Percentiles rank a stretch among this genome's conserved stretches.
These are phyloP conservation scores for Lindgomyces ingoldianus DNA, from an alignment of 495 filamentous ascomycete genomes.

Conservation along the genomic window DNA sequence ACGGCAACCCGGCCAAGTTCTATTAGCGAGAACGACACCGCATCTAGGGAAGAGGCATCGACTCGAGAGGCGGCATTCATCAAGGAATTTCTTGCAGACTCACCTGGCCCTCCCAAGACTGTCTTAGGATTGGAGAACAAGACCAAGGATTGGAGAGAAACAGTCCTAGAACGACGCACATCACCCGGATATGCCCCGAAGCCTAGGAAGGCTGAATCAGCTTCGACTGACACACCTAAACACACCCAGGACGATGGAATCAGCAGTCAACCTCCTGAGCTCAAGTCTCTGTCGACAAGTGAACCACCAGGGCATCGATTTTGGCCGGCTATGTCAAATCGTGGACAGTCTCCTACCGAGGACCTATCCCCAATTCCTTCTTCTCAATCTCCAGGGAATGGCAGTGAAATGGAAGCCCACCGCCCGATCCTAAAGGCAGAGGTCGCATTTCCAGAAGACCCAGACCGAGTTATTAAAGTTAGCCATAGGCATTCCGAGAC, in stretches of 20 bases:
- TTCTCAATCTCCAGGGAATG: neutral
- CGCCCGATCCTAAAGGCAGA: no score
- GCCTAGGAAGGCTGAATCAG: neutral
- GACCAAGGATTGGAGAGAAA: conserved; percentile 16
- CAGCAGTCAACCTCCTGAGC: neutral
- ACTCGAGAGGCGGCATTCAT: conserved; percentile 16
- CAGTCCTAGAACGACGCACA: conserved; percentile 8
- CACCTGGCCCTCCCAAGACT: no score
- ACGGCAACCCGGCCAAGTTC: neutral
- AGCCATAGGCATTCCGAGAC: neutral
- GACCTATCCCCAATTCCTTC: neutral
- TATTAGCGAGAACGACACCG: neutral
- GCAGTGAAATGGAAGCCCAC: neutral
- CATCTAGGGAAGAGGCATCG: neutral
- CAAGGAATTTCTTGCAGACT: conserved; percentile 16
- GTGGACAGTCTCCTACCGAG: neutral
- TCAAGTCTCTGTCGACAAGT: no score
- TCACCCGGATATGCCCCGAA: neutral
- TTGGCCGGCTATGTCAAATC: conserved; percentile 12
- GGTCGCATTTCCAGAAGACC: no score
- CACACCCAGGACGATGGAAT: neutral
- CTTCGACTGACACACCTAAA: neutral
- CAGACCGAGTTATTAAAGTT: neutral
- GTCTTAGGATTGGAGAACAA: neutral
- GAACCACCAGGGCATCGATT: neutral